These are phyloP conservation scores for Cyclotella sp. DNA, from an alignment of 108 stramenopile species.

Conservation along the genomic window DNA sequence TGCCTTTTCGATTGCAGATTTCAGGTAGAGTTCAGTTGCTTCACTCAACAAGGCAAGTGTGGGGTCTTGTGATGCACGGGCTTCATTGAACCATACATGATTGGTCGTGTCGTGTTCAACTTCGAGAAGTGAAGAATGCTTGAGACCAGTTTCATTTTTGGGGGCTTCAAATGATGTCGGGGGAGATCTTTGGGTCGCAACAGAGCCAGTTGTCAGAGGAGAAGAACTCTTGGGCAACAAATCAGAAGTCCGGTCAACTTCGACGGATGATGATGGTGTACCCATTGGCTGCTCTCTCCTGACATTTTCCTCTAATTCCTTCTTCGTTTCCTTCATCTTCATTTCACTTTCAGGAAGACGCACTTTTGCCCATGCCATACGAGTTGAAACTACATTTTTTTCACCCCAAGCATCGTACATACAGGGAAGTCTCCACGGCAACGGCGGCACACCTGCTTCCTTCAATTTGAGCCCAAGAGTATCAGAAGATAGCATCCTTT, in stretches of 20 bases:
- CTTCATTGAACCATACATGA: slow-evolving; percentile 74
- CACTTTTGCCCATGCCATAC: slow-evolving; percentile 75
- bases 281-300: slow-evolving; percentile 41
- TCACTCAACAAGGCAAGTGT: slow-evolving; percentile 76
- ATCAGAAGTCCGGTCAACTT: neutral
- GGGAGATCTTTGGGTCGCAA: neutral
- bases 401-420: slow-evolving; percentile 68
- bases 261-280: neutral
- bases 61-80: slow-evolving; percentile 71
- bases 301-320: slow-evolving; percentile 29
- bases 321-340: slow-evolving; percentile 25
- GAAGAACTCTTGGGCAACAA: slow-evolving; percentile 13
- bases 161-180: neutral
- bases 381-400: slow-evolving; percentile 70
- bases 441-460: slow-evolving; percentile 37
- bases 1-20: slow-evolving; percentile 69
- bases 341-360: slow-evolving; percentile 64
- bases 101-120: slow-evolving; percentile 38
- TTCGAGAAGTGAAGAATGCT: neutral
- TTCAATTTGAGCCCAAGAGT: slow-evolving; percentile 9
- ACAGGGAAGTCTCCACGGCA: slow-evolving; percentile 25
- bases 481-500: slow-evolving; percentile 19
- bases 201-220: neutral
- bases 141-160: neutral
- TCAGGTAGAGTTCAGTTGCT: slow-evolving; percentile 73